These are phyloP conservation scores for Phytophthora cryptogea DNA, from an alignment of 352 stramenopile genomes.

Conservation along the genomic window DNA sequence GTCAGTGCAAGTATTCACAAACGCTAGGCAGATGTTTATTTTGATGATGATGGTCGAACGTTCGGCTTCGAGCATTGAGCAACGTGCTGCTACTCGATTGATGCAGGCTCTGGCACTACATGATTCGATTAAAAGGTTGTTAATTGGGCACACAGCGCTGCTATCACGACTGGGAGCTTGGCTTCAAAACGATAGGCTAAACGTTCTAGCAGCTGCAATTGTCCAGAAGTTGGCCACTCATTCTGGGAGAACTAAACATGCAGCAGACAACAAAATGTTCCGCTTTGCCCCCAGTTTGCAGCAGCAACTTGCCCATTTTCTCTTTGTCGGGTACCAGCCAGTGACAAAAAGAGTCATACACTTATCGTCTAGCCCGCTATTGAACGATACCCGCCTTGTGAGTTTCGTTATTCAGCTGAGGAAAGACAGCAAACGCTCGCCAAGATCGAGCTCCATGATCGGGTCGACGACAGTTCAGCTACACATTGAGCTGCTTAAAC, in stretches of 20 bases:
- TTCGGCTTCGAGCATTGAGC: slow-evolving; percentile 25
- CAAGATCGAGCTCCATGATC: background rate
- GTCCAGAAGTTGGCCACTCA: slow-evolving; percentile 11
- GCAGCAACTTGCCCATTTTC: slow-evolving; percentile 37
- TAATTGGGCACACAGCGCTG: slow-evolving; percentile 12
- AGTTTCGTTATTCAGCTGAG: background rate
- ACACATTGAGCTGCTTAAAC: slow-evolving; percentile 11
- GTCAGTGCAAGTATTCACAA: slow-evolving; percentile 29
- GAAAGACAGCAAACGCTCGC: background rate
- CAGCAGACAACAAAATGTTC: slow-evolving; percentile 8
- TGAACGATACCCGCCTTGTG: background rate
- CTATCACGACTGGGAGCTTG: slow-evolving; percentile 21
- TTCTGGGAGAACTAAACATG: background rate
- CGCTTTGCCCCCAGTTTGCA: slow-evolving; percentile 34
- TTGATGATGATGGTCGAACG: slow-evolving; percentile 39
- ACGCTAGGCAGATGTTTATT: slow-evolving; percentile 19
- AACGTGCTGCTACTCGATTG: slow-evolving; percentile 26
- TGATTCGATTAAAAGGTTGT: slow-evolving; percentile 11
- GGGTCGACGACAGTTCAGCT: slow-evolving; percentile 1
- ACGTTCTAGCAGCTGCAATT: slow-evolving; percentile 17
- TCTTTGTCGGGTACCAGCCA: slow-evolving; percentile 28
- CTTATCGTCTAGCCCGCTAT: background rate
- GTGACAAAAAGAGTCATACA: background rate
- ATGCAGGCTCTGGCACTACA: slow-evolving; percentile 32
- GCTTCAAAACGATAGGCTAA: slow-evolving; percentile 13